Evolutionary conservation across 192 early-diverging fungal genomes (phyloP), one percentile per base, ranked within the genome.

Genomic region (Geranomyces michiganensis): DNA sequence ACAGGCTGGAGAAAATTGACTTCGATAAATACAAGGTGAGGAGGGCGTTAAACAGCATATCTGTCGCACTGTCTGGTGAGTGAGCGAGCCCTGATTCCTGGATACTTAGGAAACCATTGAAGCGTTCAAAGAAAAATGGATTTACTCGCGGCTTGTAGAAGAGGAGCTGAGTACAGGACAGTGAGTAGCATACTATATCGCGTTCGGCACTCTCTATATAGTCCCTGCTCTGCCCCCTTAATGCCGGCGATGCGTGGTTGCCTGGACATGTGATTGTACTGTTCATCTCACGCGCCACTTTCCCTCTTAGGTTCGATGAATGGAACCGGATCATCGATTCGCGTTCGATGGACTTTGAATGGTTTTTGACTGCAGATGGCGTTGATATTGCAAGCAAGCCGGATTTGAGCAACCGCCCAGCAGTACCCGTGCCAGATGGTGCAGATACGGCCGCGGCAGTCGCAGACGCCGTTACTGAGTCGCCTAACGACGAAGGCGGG

Each of bases 41-140:
- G 19, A n/a, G 7, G 4, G 51, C n/a, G n/a, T n/a, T n/a, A n/a
- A n/a, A n/a, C n/a, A n/a, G n/a, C 56, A 72, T 30, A 48, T n/a
- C n/a, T n/a, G n/a, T n/a, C n/a, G 22, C 55, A 33, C 1, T 74
- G 41, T 7, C 49, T 19, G 70, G 12, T 47, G 12, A 19, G 36
- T 45, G 33, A 56, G 12, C 41, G 45, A 55, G n/a, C n/a, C n/a
- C n/a, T n/a, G n/a, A n/a, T n/a, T n/a, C n/a, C n/a, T n/a, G n/a
- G n/a, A n/a, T n/a, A 55, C 32, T 0, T 62, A 89, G 78, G 82
- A 85, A 13, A 79, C 85, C 62, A 96, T 99, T 64, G 86, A 91
- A 10, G 79, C 77, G 33, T 98, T 99, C 72, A 96, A 94, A 82
- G 81, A 93, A 70, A 81, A 92, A 77, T 93, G 82, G 73, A 96